These are phyloP conservation scores for Populus euphratica DNA, from an alignment of 345 rosid species.

Conservation along the genomic window DNA sequence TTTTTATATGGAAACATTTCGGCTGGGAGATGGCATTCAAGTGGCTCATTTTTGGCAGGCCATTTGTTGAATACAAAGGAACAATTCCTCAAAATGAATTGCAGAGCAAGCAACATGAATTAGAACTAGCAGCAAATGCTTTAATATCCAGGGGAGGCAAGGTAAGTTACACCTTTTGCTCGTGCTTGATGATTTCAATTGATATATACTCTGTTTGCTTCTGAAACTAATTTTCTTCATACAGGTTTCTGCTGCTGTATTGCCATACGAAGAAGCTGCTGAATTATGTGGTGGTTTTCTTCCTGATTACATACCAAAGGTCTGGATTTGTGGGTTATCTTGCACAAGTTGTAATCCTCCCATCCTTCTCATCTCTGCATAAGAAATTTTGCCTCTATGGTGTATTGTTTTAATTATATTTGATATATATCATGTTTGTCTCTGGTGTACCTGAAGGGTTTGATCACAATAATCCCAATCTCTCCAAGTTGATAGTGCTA, in stretches of 20 bases:
- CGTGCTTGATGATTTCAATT: neutral
- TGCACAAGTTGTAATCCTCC: neutral
- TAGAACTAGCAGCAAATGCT: constrained; percentile 62
- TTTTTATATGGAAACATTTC: neutral
- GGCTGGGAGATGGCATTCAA: neutral
- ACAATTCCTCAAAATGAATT: constrained; percentile 48
- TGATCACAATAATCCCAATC: neutral
- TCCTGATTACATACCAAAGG: constrained; percentile 79
- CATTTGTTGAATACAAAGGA: constrained; percentile 82
- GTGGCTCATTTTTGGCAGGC: constrained; percentile 38
- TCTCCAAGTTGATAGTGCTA: too few species aligned
- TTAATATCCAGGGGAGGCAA: constrained; percentile 65
- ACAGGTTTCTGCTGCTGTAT: constrained; percentile 54
- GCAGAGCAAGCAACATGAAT: constrained; percentile 51
- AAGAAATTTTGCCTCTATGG: neutral
- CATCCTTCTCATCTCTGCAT: neutral
- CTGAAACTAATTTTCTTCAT: constrained; percentile 5
- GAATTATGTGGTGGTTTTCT: constrained; percentile 68
- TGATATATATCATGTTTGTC: neutral
- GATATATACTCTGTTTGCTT: neutral
- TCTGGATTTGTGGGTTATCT: constrained; percentile 17
- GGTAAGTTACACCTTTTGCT: constrained; percentile 28
- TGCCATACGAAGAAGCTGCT: constrained; percentile 68
- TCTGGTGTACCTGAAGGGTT: neutral
- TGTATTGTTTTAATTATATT: neutral